Evolutionary conservation across 352 stramenopile species (phyloP), one percentile per base, ranked within the genome.

Genomic region (Peronospora belbahrii): DNA sequence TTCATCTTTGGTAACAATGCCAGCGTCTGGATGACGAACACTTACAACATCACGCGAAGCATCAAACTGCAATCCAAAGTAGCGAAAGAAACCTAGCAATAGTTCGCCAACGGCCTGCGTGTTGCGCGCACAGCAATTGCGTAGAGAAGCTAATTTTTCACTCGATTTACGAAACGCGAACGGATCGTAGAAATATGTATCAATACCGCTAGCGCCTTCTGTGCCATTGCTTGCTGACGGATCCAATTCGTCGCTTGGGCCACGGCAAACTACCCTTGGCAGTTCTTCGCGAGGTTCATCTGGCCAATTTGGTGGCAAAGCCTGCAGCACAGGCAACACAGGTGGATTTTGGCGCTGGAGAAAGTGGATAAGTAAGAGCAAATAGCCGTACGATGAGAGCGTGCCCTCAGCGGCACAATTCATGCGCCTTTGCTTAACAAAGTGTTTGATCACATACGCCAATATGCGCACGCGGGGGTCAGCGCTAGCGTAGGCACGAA

Each of bases 401-500:
- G 82, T 94, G 19, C 82, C 79, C 27, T 91, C 75, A 1, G 78
- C 74, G 0, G 82, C 71, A 45, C 81, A 83, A 48, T 94, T 94
- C 72, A 94, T 94, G 18, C 78, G 70, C 7, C 82, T 62, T 34
- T 73, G 63, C 49, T 94, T 90, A 4, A 90, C 77, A 28, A 89
- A 94, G 15, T 67, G 65, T 56, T 94, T 94, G 28, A 94, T 42
- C 20, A 91, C 64, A 46, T 79, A 94, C n/a, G 80, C 82, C 18
- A 94, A 28, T 46, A 77, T 59, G 2, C 82, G 77, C n/a, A 94
- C 75, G 0, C 82, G 82, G 15, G 62, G 55, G 28, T 94, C 80
- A 6, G 75, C 70, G 17, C 82, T 78, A 0, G 92, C 86, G 51
- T 98, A 99, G 1, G 89, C 78, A 15, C 85, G 80, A 25, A 99